Base-by-base conservation (phyloP, 495 filamentous ascomycete species). In the Penicillium verhagenii region DNA sequence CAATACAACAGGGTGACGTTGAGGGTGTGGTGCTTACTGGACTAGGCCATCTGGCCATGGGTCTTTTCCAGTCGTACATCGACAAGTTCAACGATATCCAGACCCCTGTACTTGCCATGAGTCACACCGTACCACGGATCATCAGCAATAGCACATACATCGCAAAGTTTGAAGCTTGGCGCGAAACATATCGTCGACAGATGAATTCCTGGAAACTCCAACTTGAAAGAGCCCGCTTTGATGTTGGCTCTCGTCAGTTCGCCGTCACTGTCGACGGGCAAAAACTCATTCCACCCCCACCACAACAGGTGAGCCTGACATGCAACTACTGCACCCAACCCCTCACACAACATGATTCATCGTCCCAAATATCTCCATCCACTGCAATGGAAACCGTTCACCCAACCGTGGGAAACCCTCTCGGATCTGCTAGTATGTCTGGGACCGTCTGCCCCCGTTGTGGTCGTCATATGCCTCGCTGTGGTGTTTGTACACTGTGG, bases 11-110 rank as follows among this genome's bases (percentile, higher is more conserved):
- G 25, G 95, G 95, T 39, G 86, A 96, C 63, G 84, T 96, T 47
- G 90, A 96, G 70, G 94, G 92, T 14, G 82, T 97, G 42, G 79
- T 96, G 8, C 80, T 98, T 4, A 94, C 94, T 0, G 94, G 94
- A 16, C 84, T 97, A 52, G 70, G 74, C n/a, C 86, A 92, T 55
- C 75, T 80, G 28, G 82, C 89, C 21, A 85, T 96, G 52, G 87
- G 92, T 52, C 81, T 98, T 21, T 86, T 97, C 60, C 86, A 91
- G 43, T 88, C 87, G 21, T 97, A 96, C 69, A 86, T 96, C 61
- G 80, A 83, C 54, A 93, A 91, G 46, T 96, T 87, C 70, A 80
- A 84, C 57, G 94, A 98, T 67, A 79, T 92, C 4, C 94, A 97
- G 70, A 96, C 94, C 0, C 88, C 95, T 3, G 86, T 92, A 1